These are phyloP conservation scores for Penicillium parvum DNA, from an alignment of 495 filamentous ascomycete genomes.

Conservation along the genomic window DNA sequence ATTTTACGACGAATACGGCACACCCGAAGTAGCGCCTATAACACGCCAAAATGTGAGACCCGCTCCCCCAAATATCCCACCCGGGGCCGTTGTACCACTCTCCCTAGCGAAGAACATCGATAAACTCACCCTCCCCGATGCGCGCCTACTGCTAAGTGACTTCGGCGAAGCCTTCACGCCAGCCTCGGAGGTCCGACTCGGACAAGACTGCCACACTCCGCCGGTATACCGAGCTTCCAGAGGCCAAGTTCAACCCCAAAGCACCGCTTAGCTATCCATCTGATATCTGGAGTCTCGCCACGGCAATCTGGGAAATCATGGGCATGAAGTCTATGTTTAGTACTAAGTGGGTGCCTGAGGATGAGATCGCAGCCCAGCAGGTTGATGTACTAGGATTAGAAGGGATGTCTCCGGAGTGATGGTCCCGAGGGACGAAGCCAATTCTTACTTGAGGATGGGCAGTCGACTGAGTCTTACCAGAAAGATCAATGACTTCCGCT, in stretches of 20 bases:
- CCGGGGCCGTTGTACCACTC: constrained; percentile 26
- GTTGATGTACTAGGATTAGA: constrained; percentile 30
- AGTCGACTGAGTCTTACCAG: constrained; percentile 13
- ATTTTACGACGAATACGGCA: constrained; percentile 14
- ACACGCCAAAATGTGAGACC: constrained; percentile 15
- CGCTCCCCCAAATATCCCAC: constrained; percentile 18
- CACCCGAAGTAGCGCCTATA: constrained; percentile 14
- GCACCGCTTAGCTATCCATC: constrained; percentile 24
- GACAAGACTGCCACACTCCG: constrained; percentile 31
- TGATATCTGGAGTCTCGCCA: constrained; percentile 37
- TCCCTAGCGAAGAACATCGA: constrained; percentile 29
- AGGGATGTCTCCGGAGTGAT: constrained; percentile 32
- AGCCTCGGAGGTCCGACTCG: constrained; percentile 14
- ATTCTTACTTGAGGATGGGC: constrained; percentile 26
- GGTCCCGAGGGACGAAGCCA: constrained; percentile 16
- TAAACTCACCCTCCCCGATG: constrained; percentile 23
- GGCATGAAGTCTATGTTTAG: constrained; percentile 34
- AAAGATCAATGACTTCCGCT: constrained; percentile 22
- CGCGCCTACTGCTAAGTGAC: constrained; percentile 26
- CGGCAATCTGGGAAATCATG: constrained; percentile 34
- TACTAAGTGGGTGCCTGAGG: constrained; percentile 19
- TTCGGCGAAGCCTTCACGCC: constrained; percentile 35
- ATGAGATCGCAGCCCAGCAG: constrained; percentile 26
- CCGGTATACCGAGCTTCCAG: constrained; percentile 25
- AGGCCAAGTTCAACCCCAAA: constrained; percentile 28